Evolutionary conservation across 139 green algal genomes (phyloP), one percentile per base, ranked within the genome.

Genomic region (Chlamydomonas urium): DNA sequence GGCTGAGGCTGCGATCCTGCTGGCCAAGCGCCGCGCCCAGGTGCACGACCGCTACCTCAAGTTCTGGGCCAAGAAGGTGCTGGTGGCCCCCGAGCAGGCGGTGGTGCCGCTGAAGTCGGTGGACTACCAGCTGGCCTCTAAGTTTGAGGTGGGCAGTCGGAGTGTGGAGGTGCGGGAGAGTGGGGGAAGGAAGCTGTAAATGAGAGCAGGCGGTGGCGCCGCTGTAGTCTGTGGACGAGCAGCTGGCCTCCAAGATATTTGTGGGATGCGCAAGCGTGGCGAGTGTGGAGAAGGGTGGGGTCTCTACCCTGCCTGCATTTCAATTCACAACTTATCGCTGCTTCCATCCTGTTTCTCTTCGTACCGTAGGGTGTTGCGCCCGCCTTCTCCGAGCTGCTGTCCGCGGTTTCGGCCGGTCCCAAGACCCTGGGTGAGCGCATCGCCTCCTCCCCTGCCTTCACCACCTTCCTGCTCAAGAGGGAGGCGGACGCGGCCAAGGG

Each of bases 41-140:
- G 77, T 83, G 35, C 82, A 87, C 65, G 73, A 79, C 34, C 75
- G 82, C 38, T 85, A 83, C 65, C 61, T 88, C 2, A 84, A 83
- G 75, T 57, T 82, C 66, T 88, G 83, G 83, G 83, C 77, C 37
- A 82, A 83, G 77, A 83, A 83, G 66, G 56, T 88, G 71, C 65
- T 86, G n/a, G 79, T 82, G 19, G 66, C 72, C 8, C 83, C 83
- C 56, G 79, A 88, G 83, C 36, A 78, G 48, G 83, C 83, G 0
- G 69, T 77, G n/a, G 83, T 88, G 79, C 79, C 83, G 5, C 75
- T 88, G 38, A 86, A 86, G 75, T 75, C 82, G 35, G 60, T 84
- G n/a, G 83, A 88, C 47, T 61, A 65, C n/a, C 77, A 85, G 77
- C 77, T 88, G 50, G 79, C 83, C 29, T 83, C 75, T 38, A 82